Conservation (phyloP, 441 rosid genomes). For the Gossypium trilobum region DNA sequence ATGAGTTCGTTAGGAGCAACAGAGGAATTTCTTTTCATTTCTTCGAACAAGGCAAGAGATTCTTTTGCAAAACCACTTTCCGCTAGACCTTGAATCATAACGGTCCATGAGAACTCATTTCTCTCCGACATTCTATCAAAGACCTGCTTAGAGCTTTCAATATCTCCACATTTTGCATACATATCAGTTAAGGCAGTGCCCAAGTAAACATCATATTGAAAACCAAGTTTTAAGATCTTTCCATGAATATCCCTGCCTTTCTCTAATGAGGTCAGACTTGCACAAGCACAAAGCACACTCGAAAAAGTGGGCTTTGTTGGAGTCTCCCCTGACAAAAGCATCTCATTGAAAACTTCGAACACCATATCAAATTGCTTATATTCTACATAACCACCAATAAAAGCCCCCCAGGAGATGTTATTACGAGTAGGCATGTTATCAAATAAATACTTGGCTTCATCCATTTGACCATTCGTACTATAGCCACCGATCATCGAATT, state of each 20-base stretch:
- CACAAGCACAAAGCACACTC: slow-evolving; percentile 43
- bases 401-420: slow-evolving; percentile 35
- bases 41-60: slow-evolving; percentile 37
- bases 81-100: slow-evolving; percentile 51
- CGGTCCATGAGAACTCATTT: slow-evolving; percentile 46
- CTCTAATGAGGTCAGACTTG: slow-evolving; percentile 36
- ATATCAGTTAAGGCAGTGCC: slow-evolving; percentile 54
- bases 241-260: slow-evolving; percentile 54
- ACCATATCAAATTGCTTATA: slow-evolving; percentile 30
- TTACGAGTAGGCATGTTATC: slow-evolving; percentile 27
- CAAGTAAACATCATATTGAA: slow-evolving; percentile 29
- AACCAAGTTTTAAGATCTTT: slow-evolving; percentile 39
- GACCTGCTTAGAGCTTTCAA: slow-evolving; percentile 31
- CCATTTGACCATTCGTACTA: slow-evolving; percentile 34
- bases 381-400: slow-evolving; percentile 44
- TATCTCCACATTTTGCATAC: slow-evolving; percentile 62
- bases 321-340: slow-evolving; percentile 39
- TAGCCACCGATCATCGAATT: slow-evolving; percentile 47
- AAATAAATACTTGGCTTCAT: slow-evolving; percentile 44
- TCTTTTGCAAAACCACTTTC: slow-evolving; percentile 46
- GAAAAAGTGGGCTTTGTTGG: slow-evolving; percentile 42
- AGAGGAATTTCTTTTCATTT: slow-evolving; percentile 30
- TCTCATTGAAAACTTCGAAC: slow-evolving; percentile 34
- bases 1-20: slow-evolving; percentile 36
- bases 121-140: slow-evolving; percentile 37